Base-by-base conservation (phyloP, 345 rosid genomes). In the Arabis alpina region DNA sequence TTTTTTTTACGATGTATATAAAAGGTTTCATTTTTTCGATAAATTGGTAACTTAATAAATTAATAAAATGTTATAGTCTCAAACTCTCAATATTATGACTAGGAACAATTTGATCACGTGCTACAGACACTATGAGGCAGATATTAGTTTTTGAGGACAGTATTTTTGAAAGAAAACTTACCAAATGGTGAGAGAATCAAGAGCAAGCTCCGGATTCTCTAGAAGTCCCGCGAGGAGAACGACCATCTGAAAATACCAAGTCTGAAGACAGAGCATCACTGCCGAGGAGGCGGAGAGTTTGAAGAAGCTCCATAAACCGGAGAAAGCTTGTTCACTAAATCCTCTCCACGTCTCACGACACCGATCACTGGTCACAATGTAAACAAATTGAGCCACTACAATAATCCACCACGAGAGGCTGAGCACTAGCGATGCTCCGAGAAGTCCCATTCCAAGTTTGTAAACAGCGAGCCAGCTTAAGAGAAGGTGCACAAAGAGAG, bases 361-460 rank as follows among this genome's bases (percentile, higher is more conserved):
- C 70, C 61, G 70, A 4, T 74, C 78, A 53, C 85, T 81, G 37
- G 37, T 73, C 30, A 77, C 75, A 2, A 81, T 76, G 61, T 85
- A 83, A 43, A 76, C 49, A 9, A 76, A 64, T 54, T 85, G 87
- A 19, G 80, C 89, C 68, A 40, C 79, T 47, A 85, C 85, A 0
- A 83, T 41, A 16, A 85, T 69, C 87, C 87, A 81, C 89, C 89
- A 83, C 23, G 85, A 79, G 14, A 85, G 10, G 52, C 87, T 82
- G 57, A 84, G 73, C 55, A 76, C 80, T 40, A 82, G 59, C 34
- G 88, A 82, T 13, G 86, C 81, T n/a, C 86, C 88, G n/a, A 84
- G 10, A 32, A 84, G 60, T 3, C 85, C 87, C 3, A 81, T 63
- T 9, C 76, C 84, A 1, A 72, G 36, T 54, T 73, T 45, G 81